Evolutionary conservation across 352 stramenopile genomes (phyloP), one percentile per base, ranked within the genome.

Genomic region (Phytophthora uliginosa): DNA sequence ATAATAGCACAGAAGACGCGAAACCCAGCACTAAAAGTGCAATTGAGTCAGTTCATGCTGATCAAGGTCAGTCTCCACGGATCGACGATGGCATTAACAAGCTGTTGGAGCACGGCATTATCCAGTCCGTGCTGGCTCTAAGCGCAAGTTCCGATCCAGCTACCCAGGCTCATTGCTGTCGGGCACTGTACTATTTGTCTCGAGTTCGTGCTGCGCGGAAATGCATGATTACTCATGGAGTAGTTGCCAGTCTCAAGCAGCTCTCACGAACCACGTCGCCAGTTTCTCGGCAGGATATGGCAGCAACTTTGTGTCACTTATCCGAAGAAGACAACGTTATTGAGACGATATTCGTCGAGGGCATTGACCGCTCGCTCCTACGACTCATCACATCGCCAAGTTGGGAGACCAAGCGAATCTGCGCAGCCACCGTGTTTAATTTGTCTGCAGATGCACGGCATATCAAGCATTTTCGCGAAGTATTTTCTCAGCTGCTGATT

Each of bases 361-460:
- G 88, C 42, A 82, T 93, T 13, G 88, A 95, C 38, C 86, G 86
- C 17, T 82, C 76, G 7, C 71, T 95, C 12, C 63, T 79, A 20
- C 79, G 82, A 1, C 63, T 95, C 17, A 76, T 88, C 20, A 74
- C 77, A 18, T 70, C 80, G 0, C 56, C 82, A 13, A 86, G 80
- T 26, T 58, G 58, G 33, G 88, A 95, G 59, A 94, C 85, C 47
- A 91, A 89, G 48, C 88, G 86, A 9, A 89, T 92, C 42, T 93
- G 86, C 38, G 85, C 84, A 7, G 69, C 91, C 18, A 75, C 88
- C 0, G 78, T 92, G 3, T 92, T 93, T 61, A 94, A 95, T 51
- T 71, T 95, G 12, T 93, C 85, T 10, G 79, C 71, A 24, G 84
- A 91, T 52, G 80, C 82, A 1, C 62, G 53, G 7, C 76, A 89